Percentiles rank a stretch among this genome's conserved stretches.
These are phyloP conservation scores for Nakataea oryzae DNA, from an alignment of 2,329 filamentous ascomycete genomes.

Conservation along the genomic window DNA sequence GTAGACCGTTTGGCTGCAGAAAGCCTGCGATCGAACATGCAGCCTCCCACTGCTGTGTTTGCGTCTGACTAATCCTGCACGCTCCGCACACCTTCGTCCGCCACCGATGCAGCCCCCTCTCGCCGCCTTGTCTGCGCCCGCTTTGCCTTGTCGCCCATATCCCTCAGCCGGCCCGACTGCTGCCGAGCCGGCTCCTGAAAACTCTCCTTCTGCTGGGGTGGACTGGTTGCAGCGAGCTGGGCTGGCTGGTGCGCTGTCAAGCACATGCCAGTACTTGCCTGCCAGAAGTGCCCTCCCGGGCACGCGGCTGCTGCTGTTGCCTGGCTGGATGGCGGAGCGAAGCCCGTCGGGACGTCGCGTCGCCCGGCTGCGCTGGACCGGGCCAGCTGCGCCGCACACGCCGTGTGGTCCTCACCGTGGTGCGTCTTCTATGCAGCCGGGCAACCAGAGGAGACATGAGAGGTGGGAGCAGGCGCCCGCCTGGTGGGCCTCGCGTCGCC, in stretches of 20 bases:
- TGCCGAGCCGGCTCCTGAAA: neutral
- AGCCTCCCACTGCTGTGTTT: neutral
- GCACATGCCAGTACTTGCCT: neutral
- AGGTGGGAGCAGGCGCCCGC: neutral
- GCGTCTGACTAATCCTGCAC: neutral
- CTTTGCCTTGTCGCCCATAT: neutral
- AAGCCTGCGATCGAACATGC: neutral
- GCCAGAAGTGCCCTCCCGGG: neutral
- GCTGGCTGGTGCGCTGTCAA: neutral
- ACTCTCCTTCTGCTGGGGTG: neutral
- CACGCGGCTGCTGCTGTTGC: neutral
- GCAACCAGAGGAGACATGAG: neutral
- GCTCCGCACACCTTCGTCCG: neutral
- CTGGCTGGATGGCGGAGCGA: neutral
- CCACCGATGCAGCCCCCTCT: neutral
- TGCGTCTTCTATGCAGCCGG: neutral
- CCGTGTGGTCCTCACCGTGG: neutral
- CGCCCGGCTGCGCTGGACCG: neutral
- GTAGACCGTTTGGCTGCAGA: neutral
- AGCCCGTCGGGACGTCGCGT: neutral
- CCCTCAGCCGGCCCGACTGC: neutral
- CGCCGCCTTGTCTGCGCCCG: neutral
- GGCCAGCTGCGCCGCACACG: neutral
- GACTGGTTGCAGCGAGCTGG: neutral
- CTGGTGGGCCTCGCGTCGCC: neutral